A percentile compares a stretch with the other conserved stretches of the same genome.
Conservation (phyloP, 2,329 filamentous ascomycete species). For the Ustilaginoidea virens region DNA sequence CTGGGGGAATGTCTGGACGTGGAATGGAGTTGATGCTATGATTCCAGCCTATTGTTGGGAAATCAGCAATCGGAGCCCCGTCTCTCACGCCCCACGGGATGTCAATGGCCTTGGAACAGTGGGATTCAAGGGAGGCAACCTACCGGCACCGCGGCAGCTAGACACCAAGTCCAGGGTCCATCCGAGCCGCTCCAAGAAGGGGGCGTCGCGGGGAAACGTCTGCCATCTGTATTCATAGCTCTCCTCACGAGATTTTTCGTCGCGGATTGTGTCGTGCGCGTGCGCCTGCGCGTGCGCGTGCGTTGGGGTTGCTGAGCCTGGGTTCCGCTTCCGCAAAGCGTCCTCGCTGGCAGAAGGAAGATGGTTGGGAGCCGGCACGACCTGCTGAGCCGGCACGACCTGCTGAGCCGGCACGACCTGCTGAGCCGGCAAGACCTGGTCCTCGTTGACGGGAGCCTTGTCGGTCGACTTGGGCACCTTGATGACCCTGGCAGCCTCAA, state of each 20-base stretch:
- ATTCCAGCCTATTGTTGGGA: conserved; percentile 37
- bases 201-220: conserved; percentile 33
- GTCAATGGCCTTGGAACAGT: background rate
- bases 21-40: conserved; percentile 36
- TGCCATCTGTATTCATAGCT: conserved; percentile 47
- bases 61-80: too few relatives aligned
- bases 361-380: too few relatives aligned
- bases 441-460: background rate
- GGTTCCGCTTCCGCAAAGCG: too few relatives aligned
- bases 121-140: conserved; percentile 6
- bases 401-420: too few relatives aligned
- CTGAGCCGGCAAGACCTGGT: too few relatives aligned
- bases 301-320: too few relatives aligned
- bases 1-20: conserved; percentile 23
- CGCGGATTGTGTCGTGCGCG: background rate
- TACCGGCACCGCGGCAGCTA: conserved; percentile 40
- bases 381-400: too few relatives aligned
- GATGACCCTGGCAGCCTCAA: conserved; percentile 36
- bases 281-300: too few relatives aligned
- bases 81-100: too few relatives aligned
- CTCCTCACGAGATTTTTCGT: conserved; percentile 7
- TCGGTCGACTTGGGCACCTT: conserved; percentile 8
- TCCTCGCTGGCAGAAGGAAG: too few relatives aligned
- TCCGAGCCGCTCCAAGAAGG: conserved; percentile 32
- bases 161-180: conserved; percentile 41